Conservation (phyloP, 2,329 filamentous ascomycete species). For the Blumeria graminis region DNA sequence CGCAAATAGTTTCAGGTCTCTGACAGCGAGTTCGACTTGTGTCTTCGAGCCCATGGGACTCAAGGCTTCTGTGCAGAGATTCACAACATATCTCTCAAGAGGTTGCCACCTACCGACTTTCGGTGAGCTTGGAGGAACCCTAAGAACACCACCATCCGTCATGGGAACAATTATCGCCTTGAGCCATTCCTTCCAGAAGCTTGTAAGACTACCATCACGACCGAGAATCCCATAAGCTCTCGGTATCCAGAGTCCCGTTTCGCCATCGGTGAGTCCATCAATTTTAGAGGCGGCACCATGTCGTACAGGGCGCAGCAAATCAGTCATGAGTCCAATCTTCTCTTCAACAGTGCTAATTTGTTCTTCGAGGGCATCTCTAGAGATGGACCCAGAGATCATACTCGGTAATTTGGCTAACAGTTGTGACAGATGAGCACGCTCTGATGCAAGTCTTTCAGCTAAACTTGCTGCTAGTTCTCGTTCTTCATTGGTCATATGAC, state of each 20-base stretch:
- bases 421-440: conserved; percentile 74
- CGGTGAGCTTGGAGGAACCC: conserved; percentile 71
- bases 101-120: conserved; percentile 89
- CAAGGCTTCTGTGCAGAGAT: conserved; percentile 84
- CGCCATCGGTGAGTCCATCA: conserved; percentile 81
- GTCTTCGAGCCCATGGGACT: conserved; percentile 84
- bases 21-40: conserved; percentile 74
- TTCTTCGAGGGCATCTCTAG: conserved; percentile 68
- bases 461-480: conserved; percentile 78
- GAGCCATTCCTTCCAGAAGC: conserved; percentile 98
- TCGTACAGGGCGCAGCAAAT: conserved; percentile 73
- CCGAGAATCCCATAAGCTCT: conserved; percentile 83
- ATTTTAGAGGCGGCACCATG: conserved; percentile 94
- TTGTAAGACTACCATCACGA: conserved; percentile 55
- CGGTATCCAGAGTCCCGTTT: conserved; percentile 89
- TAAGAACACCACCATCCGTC: conserved; percentile 63
- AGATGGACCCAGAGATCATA: conserved; percentile 54
- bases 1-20: conserved; percentile 77
- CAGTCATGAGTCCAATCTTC: conserved; percentile 91
- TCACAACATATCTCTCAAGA: conserved; percentile 87
- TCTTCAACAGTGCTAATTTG: conserved; percentile 91
- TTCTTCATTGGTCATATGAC: conserved; percentile 75
- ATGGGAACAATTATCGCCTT: conserved; percentile 85
- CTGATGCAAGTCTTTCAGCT: conserved; percentile 63
- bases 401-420: conserved; percentile 63